Base-by-base conservation (phyloP, 2,329 filamentous ascomycete species). In the Botryotinia narcissicola region DNA sequence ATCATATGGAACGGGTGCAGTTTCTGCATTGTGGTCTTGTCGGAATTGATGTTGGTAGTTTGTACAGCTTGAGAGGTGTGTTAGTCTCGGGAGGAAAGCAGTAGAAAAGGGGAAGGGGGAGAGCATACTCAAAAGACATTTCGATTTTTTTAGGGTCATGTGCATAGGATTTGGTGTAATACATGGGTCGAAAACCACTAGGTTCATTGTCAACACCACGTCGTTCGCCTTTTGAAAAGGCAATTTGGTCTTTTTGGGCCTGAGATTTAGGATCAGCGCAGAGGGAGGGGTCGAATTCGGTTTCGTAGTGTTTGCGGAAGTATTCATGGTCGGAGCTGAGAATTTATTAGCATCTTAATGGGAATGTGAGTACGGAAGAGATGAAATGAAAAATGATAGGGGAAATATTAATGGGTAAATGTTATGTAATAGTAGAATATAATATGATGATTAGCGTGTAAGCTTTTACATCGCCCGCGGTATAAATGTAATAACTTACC, bases 1-100 rank as follows among this genome's bases (percentile, higher is more conserved):
- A 12, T 51, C 44, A 20, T 64, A 71, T 35, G 57, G 59, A 18
- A 71, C 25, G 18, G 61, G 59, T 25, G 69, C 32, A 25, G 25
- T 71, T 16, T 35, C 37, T 25, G 70, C 16, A 9, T 37, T 29
- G 35, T 82, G 71, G 25, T 75, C 74, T 59, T 71, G 75, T 1
- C 89, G 88, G 75, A 94, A 91, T 79, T 93, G 91, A 62, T 90
- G 86, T 80, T 94, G 91, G 81, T 93, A 93, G 80, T 93, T 92
- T 54, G 89, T 91, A 82, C 90, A 92, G 81, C 71, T 72, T 32
- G 51, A 51, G 42, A 8, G 9, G 40, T 2, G 9, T 40, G n/a
- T 66, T 54, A 67, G 70, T 35, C 6, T 25, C 1, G 29, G 29
- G 29, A 18, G 4, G 14, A 3, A 7, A 18, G 12, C 44, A 12